A percentile compares a stretch with the other conserved stretches of the same genome.
phyloP scores from a whole-genome alignment of 768 basidiomycete species.

The Leccinum variicolor region DNA sequence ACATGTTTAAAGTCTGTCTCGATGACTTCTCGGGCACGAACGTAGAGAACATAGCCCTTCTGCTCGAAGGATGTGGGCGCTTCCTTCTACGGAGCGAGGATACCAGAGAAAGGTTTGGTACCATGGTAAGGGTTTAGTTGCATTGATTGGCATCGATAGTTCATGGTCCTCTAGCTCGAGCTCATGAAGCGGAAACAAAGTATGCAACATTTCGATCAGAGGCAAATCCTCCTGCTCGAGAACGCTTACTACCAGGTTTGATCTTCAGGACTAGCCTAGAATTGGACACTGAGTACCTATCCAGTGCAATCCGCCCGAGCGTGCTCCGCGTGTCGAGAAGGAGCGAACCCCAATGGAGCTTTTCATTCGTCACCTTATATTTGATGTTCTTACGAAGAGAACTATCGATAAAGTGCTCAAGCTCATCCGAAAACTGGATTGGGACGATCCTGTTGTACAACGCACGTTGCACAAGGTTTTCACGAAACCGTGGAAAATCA shows the following conservation, averaged over 20 bases:
- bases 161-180: constrained; percentile 61
- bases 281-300: constrained; percentile 6
- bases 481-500: constrained; percentile 98
- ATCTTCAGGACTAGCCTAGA: background rate
- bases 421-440: constrained; percentile 89
- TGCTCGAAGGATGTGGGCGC: constrained; percentile 92
- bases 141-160: background rate
- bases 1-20: constrained; percentile 95
- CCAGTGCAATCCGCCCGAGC: constrained; percentile 96
- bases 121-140: constrained; percentile 59
- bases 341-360: constrained; percentile 81
- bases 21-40: constrained; percentile 94
- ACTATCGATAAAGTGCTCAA: constrained; percentile 96
- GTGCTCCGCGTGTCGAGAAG: constrained; percentile 82
- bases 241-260: constrained; percentile 96
- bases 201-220: constrained; percentile 88
- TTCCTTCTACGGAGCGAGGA: constrained; percentile 87
- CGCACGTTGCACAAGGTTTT: constrained; percentile 81
- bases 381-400: constrained; percentile 88
- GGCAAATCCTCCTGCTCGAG: constrained; percentile 85
- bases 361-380: constrained; percentile 95
- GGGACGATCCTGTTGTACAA: constrained; percentile 72
- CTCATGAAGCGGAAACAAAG: constrained; percentile 93
- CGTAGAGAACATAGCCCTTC: constrained; percentile 86
- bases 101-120: constrained; percentile 80